A percentile compares a stretch with the other conserved stretches of the same genome.
Evolutionary conservation across 495 filamentous ascomycete species (phyloP).

Genomic region (Clavariopsis aquatica): DNA sequence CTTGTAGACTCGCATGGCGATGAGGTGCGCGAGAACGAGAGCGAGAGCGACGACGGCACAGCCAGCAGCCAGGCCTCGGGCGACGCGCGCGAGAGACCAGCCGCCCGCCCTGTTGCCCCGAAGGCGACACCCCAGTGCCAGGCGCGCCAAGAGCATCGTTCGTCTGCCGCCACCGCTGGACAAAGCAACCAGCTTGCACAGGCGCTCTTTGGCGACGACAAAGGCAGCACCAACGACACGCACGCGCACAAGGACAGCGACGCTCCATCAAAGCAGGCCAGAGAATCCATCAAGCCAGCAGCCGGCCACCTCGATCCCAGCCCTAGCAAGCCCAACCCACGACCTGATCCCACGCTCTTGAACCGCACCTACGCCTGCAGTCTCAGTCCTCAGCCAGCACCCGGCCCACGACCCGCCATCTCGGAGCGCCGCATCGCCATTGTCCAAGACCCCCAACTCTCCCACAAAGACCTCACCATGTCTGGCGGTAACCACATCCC

Average conservation of each 20-base stretch:
- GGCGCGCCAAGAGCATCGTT: not conserved
- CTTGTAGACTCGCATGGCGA: slow-evolving; percentile 3
- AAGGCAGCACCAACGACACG: not conserved
- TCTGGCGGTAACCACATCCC: slow-evolving; percentile 23
- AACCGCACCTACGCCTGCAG: not conserved
- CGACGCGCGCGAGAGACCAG: not conserved
- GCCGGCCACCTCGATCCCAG: not conserved
- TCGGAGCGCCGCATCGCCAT: not conserved
- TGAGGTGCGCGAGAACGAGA: slow-evolving; percentile 1
- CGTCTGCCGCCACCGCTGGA: not conserved
- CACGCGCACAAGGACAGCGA: too few relatives aligned
- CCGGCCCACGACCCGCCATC: not conserved
- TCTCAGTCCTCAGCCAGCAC: not conserved
- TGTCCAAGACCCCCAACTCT: not conserved
- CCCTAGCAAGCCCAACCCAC: not conserved
- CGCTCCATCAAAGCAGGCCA: not conserved
- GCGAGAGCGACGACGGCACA: not conserved
- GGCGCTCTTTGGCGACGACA: slow-evolving; percentile 5
- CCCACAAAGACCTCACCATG: not conserved
- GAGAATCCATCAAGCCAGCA: not conserved
- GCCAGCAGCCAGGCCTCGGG: not conserved
- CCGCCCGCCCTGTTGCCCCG: not conserved
- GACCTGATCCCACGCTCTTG: not conserved
- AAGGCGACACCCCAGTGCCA: slow-evolving; percentile 3
- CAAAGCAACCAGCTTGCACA: slow-evolving; percentile 9